A percentile compares a stretch with the other conserved stretches of the same genome.
phyloP scores from a whole-genome alignment of 225 moss, liverwort and hornwort species.

The Bryum argenteum region DNA sequence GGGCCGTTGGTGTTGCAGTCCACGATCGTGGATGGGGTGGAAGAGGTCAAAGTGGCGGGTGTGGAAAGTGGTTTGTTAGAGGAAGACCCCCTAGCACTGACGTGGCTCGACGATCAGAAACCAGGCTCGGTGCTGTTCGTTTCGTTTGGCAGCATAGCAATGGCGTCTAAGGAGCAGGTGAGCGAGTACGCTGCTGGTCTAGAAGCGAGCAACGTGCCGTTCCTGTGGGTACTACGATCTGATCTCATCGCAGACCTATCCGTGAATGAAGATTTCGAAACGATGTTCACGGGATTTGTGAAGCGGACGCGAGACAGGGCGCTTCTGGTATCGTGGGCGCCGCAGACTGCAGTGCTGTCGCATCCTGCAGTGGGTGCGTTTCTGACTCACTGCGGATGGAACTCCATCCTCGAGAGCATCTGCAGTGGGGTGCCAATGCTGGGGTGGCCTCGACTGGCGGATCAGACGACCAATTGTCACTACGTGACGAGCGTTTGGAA shows the following conservation, averaged over 20 bases:
- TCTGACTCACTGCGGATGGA: constrained; percentile 30
- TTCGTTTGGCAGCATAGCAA: constrained; percentile 26
- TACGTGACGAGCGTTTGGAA: constrained; percentile 31
- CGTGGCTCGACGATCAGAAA: constrained; percentile 28
- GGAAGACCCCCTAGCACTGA: constrained; percentile 20
- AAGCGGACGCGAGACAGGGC: constrained; percentile 22
- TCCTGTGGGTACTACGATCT: neutral
- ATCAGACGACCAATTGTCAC: constrained; percentile 16
- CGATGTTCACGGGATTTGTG: constrained; percentile 6
- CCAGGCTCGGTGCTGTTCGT: constrained; percentile 15
- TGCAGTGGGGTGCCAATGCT: constrained; percentile 26
- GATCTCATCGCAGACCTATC: constrained; percentile 7
- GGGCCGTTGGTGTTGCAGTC: constrained; percentile 37
- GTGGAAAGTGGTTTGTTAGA: constrained; percentile 20
- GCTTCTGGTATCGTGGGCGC: constrained; percentile 23
- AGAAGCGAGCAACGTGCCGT: constrained; percentile 10
- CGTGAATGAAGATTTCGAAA: neutral
- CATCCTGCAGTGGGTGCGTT: neutral
- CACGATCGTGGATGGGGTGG: neutral
- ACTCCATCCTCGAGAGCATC: constrained; percentile 22
- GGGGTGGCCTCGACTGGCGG: constrained; percentile 15
- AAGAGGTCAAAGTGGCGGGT: neutral
- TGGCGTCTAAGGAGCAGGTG: constrained; percentile 17
- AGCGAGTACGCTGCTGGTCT: constrained; percentile 29
- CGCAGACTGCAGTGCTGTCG: constrained; percentile 12